Evolutionary conservation across 2,329 filamentous ascomycete genomes (phyloP), one percentile per base, ranked within the genome.

Genomic region (Diaporthe vaccinii): DNA sequence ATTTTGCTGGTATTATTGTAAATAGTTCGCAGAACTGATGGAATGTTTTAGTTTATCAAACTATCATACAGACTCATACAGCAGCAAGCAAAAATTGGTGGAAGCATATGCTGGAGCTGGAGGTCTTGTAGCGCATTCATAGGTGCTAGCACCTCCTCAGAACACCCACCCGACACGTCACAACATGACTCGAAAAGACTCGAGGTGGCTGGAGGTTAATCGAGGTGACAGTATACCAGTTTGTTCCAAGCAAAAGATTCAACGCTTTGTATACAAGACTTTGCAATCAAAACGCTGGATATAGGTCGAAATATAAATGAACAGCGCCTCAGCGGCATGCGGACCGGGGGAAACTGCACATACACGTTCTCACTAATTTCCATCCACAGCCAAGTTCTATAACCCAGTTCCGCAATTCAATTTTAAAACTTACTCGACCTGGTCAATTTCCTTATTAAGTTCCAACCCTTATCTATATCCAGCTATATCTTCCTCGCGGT

Each of bases 261-360:
- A 49, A 22, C 7, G 22, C 17, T 22, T 49, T 1, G 36, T 14
- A 39, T 1, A 0, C 36, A 39, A 1, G 0, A 12, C 36, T 4
- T n/a, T n/a, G 46, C 46, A 4, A 0, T 22, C 46, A 49, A 10
- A 22, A 12, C 0, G 22, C 17, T 49, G 22, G 20, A n/a, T 12
- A n/a, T n/a, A n/a, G n/a, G n/a, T n/a, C n/a, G n/a, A n/a, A n/a
- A n/a, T n/a, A 49, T 12, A 49, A 49, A 49, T 22, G 2, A 49
- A 49, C 8, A 49, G 46, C 17, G 1, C 8, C 46, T 8, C 20
- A n/a, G 20, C 1, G 8, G 3, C 10, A 49, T 22, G 46, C 0
- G 8, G 20, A 49, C 17, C 6, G 17, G 20, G 15, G 7, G n/a
- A 49, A 8, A n/a, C n/a, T 8, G 3, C 7, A 17, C 4, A 36